Evolutionary conservation across 2,329 filamentous ascomycete genomes (phyloP), one percentile per base, ranked within the genome.

Genomic region (Epicoccum nigrum): DNA sequence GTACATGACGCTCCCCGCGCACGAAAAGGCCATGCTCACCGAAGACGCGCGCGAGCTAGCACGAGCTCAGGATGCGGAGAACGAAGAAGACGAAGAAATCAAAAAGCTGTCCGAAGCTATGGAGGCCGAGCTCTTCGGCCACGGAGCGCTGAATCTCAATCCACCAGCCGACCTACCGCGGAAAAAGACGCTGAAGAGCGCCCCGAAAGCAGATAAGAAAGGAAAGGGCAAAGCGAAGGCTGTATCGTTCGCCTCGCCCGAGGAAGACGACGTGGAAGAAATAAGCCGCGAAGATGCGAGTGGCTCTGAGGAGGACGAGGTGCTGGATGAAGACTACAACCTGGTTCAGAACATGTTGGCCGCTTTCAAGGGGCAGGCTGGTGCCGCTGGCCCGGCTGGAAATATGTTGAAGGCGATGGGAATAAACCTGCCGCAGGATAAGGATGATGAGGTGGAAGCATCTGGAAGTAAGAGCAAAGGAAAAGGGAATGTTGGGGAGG

Each of bases 401-500:
- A 97, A 97, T 69, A 77, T 99, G 54, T 81, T 99, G 65, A 87
- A 86, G 6, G 83, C 95, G 76, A 88, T 97, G 87, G 92, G 92
- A 0, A 79, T 97, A 59, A 81, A 84, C 32, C 78, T 97, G 52
- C 93, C 93, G 0, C 81, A 89, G 53, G 91, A 96, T 64, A 90
- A 93, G 54, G 86, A 83, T 20, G 81, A 84, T 28, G 76, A 68
- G 20, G 33, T 47, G 4, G 32, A 39, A 7, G 27, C 19, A 13
- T 41, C 42, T 40, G 33, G 40, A 6, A 32, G 42, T 4, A 39
- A 16, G 19, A 11, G 38, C 11, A 21, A 30, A 15, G 43, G 38
- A 7, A 21, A 30, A 15, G 43, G 38, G 4, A 30, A 21, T 16
- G 49, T 52, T 15, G 49, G 49, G 4, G 49, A 47, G n/a, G 43